Evolutionary conservation across 768 basidiomycete genomes (phyloP).

Genomic region (Mycena galericulata): DNA sequence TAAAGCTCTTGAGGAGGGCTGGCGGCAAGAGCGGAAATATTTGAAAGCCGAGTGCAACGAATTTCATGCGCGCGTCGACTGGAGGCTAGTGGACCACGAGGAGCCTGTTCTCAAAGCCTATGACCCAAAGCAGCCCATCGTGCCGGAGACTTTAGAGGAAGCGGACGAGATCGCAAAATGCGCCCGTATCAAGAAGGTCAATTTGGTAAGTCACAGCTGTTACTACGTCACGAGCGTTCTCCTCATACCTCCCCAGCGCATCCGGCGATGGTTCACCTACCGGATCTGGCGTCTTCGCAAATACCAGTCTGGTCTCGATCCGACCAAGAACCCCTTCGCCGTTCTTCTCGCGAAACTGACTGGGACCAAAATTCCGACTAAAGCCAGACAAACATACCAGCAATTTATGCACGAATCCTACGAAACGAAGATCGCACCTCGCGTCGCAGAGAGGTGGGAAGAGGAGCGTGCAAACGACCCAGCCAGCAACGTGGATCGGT

Average conservation of each 20-base stretch:
- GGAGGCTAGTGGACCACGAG: neutral
- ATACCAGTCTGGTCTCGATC: too few species aligned
- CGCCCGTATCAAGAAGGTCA: neutral
- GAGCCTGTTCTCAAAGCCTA: neutral
- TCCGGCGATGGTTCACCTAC: neutral
- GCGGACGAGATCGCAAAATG: neutral
- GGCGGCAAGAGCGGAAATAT: too few species aligned
- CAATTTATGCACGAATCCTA: conserved; percentile 16
- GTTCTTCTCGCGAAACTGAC: neutral
- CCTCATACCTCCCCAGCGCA: neutral
- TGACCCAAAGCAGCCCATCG: neutral
- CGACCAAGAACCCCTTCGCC: neutral
- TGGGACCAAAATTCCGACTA: neutral
- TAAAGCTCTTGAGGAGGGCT: too few species aligned
- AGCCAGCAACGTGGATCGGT: too few species aligned
- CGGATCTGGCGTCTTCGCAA: neutral
- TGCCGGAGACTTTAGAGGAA: neutral
- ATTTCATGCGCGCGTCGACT: neutral
- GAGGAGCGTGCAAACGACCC: neutral
- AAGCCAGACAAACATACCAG: neutral
- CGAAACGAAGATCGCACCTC: neutral
- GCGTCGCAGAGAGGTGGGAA: neutral
- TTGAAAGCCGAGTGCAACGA: too few species aligned
- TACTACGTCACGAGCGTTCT: neutral
- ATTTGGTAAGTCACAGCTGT: neutral